phyloP scores from a whole-genome alignment of 2,329 filamentous ascomycete species.

The Colletotrichum agaves region DNA sequence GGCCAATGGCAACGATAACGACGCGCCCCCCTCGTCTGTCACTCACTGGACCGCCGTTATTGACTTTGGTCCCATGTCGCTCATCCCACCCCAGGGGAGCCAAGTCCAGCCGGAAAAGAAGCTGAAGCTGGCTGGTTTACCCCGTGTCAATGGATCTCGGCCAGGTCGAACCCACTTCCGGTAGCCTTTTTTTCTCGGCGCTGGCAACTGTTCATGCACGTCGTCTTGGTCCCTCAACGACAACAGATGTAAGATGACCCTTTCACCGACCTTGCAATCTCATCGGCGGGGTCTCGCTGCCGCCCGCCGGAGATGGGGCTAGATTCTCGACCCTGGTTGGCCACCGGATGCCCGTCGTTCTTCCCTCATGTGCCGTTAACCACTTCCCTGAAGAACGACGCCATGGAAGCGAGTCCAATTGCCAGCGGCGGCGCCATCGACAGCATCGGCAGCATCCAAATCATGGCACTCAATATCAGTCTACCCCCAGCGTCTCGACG shows the following conservation, averaged over 20 bases:
- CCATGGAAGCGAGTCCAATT: not conserved
- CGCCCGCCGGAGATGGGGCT: conserved; percentile 17
- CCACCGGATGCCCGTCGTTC: conserved; percentile 9
- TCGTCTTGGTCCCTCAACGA: conserved; percentile 30
- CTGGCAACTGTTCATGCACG: conserved; percentile 39
- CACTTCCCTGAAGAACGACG: not conserved
- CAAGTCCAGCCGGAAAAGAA: not conserved
- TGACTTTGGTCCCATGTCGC: conserved; percentile 9
- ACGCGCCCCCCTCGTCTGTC: conserved; percentile 11
- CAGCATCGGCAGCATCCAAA: not conserved
- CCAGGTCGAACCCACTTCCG: conserved; percentile 30
- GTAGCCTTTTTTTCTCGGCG: conserved; percentile 28
- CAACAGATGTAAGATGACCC: conserved; percentile 25
- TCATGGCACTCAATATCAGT: not conserved
- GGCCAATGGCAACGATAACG: conserved; percentile 18
- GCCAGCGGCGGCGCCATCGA: not conserved
- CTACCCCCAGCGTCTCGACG: conserved; percentile 27
- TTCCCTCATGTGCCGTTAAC: conserved; percentile 12
- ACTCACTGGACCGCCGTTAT: not conserved
- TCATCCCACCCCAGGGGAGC: conserved; percentile 9
- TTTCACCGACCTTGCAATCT: conserved; percentile 39
- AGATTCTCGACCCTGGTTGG: conserved; percentile 17
- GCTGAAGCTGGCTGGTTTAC: conserved; percentile 4
- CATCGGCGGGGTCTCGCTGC: conserved; percentile 22
- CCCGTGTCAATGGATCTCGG: conserved; percentile 31